Conservation (phyloP, 345 rosid species). For the Alliaria petiolata region DNA sequence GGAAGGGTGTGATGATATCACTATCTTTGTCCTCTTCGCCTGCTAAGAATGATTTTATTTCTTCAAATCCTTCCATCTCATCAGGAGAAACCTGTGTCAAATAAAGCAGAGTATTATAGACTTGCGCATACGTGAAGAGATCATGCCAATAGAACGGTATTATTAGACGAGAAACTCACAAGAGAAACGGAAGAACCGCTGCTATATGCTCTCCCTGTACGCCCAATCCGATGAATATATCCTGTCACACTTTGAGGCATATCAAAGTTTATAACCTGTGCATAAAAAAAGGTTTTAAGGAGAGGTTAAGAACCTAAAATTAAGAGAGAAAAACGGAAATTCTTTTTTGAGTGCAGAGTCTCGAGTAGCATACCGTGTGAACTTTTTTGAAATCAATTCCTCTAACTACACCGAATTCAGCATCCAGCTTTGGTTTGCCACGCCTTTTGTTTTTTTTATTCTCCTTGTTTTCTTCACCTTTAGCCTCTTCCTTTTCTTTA, state of each 20-base stretch:
- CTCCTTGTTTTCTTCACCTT: slow-evolving; percentile 33
- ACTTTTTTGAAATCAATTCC: slow-evolving; percentile 96
- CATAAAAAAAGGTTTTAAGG: too few relatives aligned
- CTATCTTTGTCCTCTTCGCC: slow-evolving; percentile 49
- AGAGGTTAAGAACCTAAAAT: background rate
- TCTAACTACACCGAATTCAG: slow-evolving; percentile 93
- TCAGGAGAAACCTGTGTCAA: slow-evolving; percentile 64
- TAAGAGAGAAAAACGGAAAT: background rate
- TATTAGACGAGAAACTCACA: slow-evolving; percentile 42
- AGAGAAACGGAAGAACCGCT: slow-evolving; percentile 72
- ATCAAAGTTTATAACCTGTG: slow-evolving; percentile 80
- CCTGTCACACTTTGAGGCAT: slow-evolving; percentile 74
- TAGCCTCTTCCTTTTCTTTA: slow-evolving; percentile 53
- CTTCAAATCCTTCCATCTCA: slow-evolving; percentile 80
- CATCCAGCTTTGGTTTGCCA: slow-evolving; percentile 56
- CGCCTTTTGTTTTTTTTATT: slow-evolving; percentile 45
- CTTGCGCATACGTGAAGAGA: background rate
- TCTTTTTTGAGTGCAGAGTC: too few relatives aligned
- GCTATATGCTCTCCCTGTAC: slow-evolving; percentile 85
- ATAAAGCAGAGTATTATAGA: slow-evolving; percentile 5
- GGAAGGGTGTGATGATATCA: slow-evolving; percentile 51
- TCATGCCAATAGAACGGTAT: background rate
- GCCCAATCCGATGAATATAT: slow-evolving; percentile 90
- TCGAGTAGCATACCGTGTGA: slow-evolving; percentile 52
- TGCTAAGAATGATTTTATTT: slow-evolving; percentile 63